phyloP scores from a whole-genome alignment of 2,329 filamentous ascomycete genomes.

The Fulvia fulva region DNA sequence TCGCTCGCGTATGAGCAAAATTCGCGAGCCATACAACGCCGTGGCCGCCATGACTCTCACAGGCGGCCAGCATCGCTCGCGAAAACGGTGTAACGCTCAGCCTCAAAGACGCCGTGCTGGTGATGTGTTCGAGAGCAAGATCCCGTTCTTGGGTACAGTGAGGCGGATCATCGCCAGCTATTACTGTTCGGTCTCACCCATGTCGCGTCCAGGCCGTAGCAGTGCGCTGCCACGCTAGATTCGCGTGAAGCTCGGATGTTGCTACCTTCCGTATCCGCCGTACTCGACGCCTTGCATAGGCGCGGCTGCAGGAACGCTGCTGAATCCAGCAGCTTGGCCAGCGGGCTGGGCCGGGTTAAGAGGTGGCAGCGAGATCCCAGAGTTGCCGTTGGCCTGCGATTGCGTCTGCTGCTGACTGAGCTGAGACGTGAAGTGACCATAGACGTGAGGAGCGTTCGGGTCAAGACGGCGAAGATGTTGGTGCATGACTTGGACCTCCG shows the following conservation, averaged over 20 bases:
- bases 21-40: constrained; percentile 4
- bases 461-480: constrained; percentile 45
- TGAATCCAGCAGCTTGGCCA: constrained; percentile 24
- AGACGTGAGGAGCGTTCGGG: constrained; percentile 45
- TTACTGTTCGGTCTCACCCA: background rate
- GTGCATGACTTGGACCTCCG: constrained; percentile 45
- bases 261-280: constrained; percentile 26
- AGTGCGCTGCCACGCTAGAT: background rate
- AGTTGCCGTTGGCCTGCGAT: constrained; percentile 30
- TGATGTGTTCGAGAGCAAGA: constrained; percentile 2
- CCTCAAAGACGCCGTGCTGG: constrained; percentile 12
- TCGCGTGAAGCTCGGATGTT: constrained; percentile 2
- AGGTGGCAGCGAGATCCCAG: constrained; percentile 36
- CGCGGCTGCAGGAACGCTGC: constrained; percentile 30
- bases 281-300: constrained; percentile 51
- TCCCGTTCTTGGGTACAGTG: background rate
- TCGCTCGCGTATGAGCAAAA: constrained; percentile 1
- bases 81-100: constrained; percentile 24
- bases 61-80: constrained; percentile 3
- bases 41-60: constrained; percentile 1
- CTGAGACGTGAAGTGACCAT: constrained; percentile 44
- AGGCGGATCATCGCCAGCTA: background rate
- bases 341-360: constrained; percentile 25
- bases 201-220: background rate
- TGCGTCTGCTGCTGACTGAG: constrained; percentile 37